Conservation (phyloP, 805 yeast genomes). For the Nakazawaea sp. region DNA sequence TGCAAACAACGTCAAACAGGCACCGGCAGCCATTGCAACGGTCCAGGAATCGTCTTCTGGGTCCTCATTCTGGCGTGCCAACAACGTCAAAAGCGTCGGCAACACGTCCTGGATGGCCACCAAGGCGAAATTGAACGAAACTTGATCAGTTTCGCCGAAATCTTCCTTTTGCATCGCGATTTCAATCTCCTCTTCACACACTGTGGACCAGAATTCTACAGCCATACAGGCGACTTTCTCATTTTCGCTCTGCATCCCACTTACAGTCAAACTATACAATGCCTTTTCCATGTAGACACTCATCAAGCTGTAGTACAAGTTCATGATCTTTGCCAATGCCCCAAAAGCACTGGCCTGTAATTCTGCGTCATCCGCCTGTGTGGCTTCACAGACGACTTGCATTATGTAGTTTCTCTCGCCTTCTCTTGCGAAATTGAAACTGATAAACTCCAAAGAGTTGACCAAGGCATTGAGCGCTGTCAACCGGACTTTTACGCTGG, state of each 20-base stretch:
- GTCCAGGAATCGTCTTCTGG: constrained; percentile 97
- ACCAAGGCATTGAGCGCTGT: constrained; percentile 91
- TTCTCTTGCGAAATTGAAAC: constrained; percentile 81
- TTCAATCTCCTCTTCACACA: constrained; percentile 95
- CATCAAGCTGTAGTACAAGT: constrained; percentile 84
- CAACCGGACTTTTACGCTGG: constrained; percentile 66
- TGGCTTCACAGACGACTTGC: constrained; percentile 99
- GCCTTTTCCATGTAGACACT: constrained; percentile 97
- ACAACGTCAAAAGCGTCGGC: constrained; percentile 74
- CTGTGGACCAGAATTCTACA: constrained; percentile 98
- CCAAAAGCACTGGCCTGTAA: constrained; percentile 94
- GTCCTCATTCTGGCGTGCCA: constrained; percentile 87
- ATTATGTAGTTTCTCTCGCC: constrained; percentile 95
- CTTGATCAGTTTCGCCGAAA: constrained; percentile 43
- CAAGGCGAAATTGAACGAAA: constrained; percentile 74
- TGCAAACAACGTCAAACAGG: constrained; percentile 91
- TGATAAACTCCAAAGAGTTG: constrained; percentile 84
- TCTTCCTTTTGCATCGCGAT: constrained; percentile 64
- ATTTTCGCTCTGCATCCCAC: constrained; percentile 81
- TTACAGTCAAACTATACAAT: constrained; percentile 77
- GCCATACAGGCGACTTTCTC: constrained; percentile 96
- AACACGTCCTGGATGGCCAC: constrained; percentile 79
- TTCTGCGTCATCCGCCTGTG: constrained; percentile 79
- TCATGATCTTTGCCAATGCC: constrained; percentile 88
- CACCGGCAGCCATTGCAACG: constrained; percentile 97